phyloP scores from a whole-genome alignment of 306 rosid species.

The Begonia loranthoides region DNA sequence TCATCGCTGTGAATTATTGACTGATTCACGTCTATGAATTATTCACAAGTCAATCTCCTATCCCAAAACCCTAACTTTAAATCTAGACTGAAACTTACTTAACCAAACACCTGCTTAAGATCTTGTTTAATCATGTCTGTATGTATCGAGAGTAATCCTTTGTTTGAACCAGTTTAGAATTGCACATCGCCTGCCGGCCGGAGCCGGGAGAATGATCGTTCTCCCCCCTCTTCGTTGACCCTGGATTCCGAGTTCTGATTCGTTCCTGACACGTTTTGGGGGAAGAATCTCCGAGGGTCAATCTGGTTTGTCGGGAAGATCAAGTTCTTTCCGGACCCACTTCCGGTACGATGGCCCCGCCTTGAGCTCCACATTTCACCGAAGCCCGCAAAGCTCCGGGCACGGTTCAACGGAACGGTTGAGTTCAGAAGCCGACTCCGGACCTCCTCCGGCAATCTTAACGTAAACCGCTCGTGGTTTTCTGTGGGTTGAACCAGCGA shows the following conservation, averaged over 20 bases:
- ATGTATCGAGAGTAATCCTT: no score
- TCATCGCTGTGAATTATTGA: no score
- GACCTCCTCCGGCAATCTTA: slow-evolving; percentile 11
- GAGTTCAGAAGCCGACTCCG: slow-evolving; percentile 7
- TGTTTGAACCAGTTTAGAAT: no score
- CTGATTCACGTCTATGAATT: no score
- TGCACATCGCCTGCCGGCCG: background rate
- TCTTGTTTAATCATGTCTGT: no score
- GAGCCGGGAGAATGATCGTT: slow-evolving; percentile 6
- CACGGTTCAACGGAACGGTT: slow-evolving; percentile 2
- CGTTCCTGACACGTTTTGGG: background rate
- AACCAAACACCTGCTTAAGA: no score
- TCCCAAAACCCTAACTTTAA: no score
- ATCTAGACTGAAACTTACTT: no score
- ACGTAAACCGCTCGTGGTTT: slow-evolving; percentile 6
- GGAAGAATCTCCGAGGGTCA: background rate
- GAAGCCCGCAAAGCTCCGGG: slow-evolving; percentile 11
- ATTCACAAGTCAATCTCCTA: no score
- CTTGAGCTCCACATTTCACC: slow-evolving; percentile 7
- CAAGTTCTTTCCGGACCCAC: background rate
- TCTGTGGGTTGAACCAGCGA: background rate
- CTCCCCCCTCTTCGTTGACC: slow-evolving; percentile 5
- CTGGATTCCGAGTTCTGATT: background rate
- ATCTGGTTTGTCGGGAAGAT: background rate
- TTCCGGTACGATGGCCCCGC: slow-evolving; percentile 6